Evolutionary conservation across 140 eudicot genomes (phyloP), one percentile per base, ranked within the genome.

Genomic region (Senecio squalidus): DNA sequence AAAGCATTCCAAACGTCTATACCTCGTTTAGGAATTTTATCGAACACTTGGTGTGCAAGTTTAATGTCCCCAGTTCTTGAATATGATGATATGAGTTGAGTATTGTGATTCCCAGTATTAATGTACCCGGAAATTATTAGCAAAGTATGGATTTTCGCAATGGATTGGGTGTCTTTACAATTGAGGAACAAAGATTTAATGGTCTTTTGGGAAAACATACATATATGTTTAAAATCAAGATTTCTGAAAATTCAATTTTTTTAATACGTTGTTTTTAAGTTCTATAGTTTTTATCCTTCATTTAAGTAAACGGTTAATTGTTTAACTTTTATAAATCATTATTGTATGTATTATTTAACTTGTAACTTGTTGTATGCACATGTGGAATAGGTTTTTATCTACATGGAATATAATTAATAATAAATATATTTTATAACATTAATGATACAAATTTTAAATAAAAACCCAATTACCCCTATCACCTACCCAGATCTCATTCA

Each of bases 1-100:
- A 85, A 68, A 0, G 93, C 89, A 29, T 89, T 89, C 89, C 93
- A 89, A 26, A 63, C 66, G 57, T 77, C 85, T 14, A 89, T 34
- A 22, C 75, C 56, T 75, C 78, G 79, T 4, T 69, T 60, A 16
- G 84, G 84, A 75, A 71, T 74, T 52, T 31, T 55, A 65, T 82
- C 95, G 65, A 84, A 84, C 84, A 84, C 48, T 43, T 79, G 66
- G 59, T 61, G 95, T 29, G 88, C 86, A 44, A 24, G 9, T 17
- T 75, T 49, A 3, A 72, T 55, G 69, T 75, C 41, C 22, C 85
- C 85, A 8, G 68, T 67, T 66, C 68, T 73, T 1, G 82, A 74
- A 72, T 79, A 89, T 0, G 95, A 30, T 24, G 89, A 9, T 36
- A 85, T 73, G 8, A 82, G 72, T 36, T 72, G 91, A 53, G 84